Conservation (phyloP, 1,139 yeast genomes). For the Debaryomyces nepalensis region DNA sequence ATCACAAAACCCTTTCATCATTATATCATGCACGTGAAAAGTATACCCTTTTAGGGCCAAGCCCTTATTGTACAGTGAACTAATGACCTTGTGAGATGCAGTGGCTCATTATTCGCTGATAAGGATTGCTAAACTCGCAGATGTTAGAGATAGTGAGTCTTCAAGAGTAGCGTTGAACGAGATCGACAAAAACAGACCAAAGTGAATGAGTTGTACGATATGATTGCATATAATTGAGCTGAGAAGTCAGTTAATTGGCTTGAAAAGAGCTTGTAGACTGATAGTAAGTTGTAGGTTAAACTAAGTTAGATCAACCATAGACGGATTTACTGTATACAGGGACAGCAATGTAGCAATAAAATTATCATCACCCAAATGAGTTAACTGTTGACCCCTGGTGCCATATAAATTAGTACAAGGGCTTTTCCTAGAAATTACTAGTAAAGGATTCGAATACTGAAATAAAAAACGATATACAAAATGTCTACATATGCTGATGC, state of each 20-base stretch:
- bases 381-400: slow-evolving; percentile 7
- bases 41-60: no score
- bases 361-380: slow-evolving; percentile 8
- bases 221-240: no score
- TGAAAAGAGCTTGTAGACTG: background rate
- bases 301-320: background rate
- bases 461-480: background rate
- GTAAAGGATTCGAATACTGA: slow-evolving; percentile 4
- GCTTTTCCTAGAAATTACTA: background rate
- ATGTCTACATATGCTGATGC: slow-evolving; percentile 43
- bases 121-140: no score
- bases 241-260: no score
- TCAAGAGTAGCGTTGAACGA: background rate
- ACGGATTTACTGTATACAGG: slow-evolving; percentile 9
- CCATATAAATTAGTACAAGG: slow-evolving; percentile 6
- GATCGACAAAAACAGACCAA: no score
- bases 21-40: no score
- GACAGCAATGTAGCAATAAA: slow-evolving; percentile 13
- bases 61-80: no score
- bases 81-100: no score
- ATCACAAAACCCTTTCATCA: no score
- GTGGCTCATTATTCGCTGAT: no score
- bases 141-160: no score
- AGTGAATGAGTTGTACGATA: no score
- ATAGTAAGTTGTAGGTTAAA: background rate